Evolutionary conservation across 257 asterid genomes (phyloP), one percentile per base, ranked within the genome.

Genomic region (Thymus quinquecostatus): DNA sequence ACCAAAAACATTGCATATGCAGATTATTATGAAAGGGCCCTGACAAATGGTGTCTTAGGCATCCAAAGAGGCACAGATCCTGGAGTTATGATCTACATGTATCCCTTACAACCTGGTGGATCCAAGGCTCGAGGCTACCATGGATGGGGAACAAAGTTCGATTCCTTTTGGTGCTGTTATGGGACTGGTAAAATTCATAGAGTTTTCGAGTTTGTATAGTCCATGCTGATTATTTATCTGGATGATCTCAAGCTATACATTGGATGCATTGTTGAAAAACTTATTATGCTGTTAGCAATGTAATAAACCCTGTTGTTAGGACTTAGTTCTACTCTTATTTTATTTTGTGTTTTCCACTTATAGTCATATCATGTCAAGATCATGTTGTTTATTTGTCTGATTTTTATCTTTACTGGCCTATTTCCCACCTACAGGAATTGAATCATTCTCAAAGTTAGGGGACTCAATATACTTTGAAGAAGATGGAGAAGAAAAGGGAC

Each of bases 1-100:
- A 94, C 97, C 60, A 94, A 88, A 79, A 96, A 86, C 81, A 75
- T 83, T 77, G 82, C 81, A 36, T 94, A 91, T 75, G 99, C 99
- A 32, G 97, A 94, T 79, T 91, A 94, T 77, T 94, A 91, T 34
- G 99, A 94, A 77, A 75, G 97, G 33, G 95, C 98, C 12, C 74
- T 91, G 73, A 89, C 93, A 73, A 94, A 94, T 69, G 99, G 98
- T 62, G 90, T 94, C 33, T 76, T 94, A 74, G 86, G 97, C 78
- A 89, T 94, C 75, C 99, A 94, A 82, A 84, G 97, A 80, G 96
- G 97, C 76, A 84, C 70, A 27, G 90, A 91, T 28, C 98, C 99
- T 43, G 98, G 99, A 57, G 84, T 88, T 40, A 94, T 91, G 97
- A 89, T 91, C 60, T 94, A 94, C 84, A 91, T 94, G 99, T 96